Conservation (phyloP, 2,329 filamentous ascomycete species). For the Akanthomyces uredinophilus region DNA sequence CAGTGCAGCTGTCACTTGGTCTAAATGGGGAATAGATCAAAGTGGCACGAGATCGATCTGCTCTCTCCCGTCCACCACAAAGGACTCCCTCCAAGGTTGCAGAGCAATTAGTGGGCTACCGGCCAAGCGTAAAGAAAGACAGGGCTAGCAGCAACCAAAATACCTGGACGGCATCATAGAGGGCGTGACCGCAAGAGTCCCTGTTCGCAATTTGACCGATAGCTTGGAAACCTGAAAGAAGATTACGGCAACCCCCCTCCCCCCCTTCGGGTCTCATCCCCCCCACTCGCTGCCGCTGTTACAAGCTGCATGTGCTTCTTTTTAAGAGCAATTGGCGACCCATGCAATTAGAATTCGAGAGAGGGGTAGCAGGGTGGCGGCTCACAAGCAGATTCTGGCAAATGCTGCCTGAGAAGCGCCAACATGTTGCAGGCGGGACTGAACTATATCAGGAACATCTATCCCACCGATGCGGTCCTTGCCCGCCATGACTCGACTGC, state of each 20-base stretch:
- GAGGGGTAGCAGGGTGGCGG: neutral
- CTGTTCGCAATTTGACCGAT: neutral
- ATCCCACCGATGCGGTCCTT: neutral
- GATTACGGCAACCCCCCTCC: neutral
- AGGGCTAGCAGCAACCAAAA: neutral
- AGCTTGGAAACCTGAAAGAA: constrained; percentile 1
- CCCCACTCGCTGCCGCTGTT: neutral
- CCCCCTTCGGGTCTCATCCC: neutral
- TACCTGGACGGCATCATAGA: neutral
- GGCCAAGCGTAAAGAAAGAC: neutral
- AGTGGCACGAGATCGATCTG: constrained; percentile 3
- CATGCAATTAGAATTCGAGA: neutral
- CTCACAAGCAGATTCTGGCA: neutral
- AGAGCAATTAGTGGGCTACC: neutral
- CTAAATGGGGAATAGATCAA: neutral
- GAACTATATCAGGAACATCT: constrained; percentile 11
- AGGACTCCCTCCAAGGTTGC: neutral
- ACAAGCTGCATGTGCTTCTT: constrained; percentile 2
- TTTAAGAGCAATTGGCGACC: neutral
- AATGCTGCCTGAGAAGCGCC: neutral
- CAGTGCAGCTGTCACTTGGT: neutral
- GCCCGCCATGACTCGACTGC: neutral
- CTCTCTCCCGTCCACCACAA: neutral
- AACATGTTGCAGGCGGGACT: neutral
- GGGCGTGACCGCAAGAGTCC: neutral